phyloP scores from a whole-genome alignment of 306 rosid genomes.

The Quercus aquifolioides region DNA sequence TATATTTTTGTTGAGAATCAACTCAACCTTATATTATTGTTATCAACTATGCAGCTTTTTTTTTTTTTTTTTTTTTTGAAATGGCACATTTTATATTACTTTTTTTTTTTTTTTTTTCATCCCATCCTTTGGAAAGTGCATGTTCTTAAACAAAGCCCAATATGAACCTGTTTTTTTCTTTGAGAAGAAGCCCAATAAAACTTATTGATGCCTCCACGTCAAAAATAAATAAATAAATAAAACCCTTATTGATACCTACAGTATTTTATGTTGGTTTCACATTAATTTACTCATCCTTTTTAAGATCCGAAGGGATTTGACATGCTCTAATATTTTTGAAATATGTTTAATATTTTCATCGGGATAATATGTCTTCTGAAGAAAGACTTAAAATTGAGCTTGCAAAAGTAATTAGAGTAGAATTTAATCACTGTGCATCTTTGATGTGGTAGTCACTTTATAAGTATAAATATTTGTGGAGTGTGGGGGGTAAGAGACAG shows the following conservation, averaged over 20 bases:
- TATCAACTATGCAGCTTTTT: neutral
- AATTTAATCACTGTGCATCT: too few species aligned
- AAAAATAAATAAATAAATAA: too few species aligned
- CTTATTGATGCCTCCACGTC: too few species aligned
- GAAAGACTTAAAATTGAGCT: constrained; percentile 84
- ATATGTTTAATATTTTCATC: constrained; percentile 54
- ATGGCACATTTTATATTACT: neutral
- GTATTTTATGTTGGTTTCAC: neutral
- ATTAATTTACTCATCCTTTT: neutral
- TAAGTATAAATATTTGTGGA: too few species aligned
- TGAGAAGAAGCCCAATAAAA: too few species aligned
- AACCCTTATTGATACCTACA: neutral
- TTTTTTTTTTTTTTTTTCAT: neutral
- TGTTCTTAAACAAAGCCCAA: neutral
- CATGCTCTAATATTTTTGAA: constrained; percentile 10
- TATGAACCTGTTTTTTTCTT: neutral
- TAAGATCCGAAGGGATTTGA: neutral
- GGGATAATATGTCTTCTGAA: constrained; percentile 81
- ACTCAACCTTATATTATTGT: neutral
- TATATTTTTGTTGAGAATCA: neutral
- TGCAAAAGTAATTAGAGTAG: constrained; percentile 31
- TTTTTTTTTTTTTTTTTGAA: too few species aligned
- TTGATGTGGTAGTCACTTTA: too few species aligned
- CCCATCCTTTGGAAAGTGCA: neutral
- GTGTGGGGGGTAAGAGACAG: too few species aligned